phyloP scores from a whole-genome alignment of 2,329 filamentous ascomycete species.

The Hysterium pulicare region DNA sequence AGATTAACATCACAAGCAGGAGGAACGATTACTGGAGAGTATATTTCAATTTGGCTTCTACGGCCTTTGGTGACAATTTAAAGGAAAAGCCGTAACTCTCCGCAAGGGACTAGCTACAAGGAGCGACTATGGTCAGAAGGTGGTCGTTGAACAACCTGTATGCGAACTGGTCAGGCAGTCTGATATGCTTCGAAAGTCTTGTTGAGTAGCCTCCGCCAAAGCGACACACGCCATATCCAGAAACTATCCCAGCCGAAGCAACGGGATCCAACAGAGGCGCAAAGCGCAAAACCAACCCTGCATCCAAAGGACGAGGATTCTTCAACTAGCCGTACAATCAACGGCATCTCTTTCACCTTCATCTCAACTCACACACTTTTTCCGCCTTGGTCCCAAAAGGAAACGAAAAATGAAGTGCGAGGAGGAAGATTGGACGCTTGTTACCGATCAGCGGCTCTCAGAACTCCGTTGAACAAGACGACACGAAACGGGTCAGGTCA shows the following conservation, averaged over 20 bases:
- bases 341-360: conserved; percentile 36
- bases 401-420: conserved; percentile 13
- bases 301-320: conserved; percentile 39
- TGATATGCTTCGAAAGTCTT: not conserved
- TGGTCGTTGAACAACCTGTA: not conserved
- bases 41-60: conserved; percentile 21
- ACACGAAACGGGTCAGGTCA: conserved; percentile 10
- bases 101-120: conserved; percentile 9
- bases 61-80: conserved; percentile 19
- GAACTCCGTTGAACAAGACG: conserved; percentile 13
- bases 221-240: not conserved
- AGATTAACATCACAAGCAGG: no score
- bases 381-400: conserved; percentile 15
- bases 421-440: conserved; percentile 40
- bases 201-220: not conserved
- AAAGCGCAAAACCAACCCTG: conserved; percentile 37
- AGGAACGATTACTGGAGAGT: no score
- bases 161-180: not conserved
- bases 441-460: conserved; percentile 39
- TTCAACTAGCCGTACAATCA: conserved; percentile 27
- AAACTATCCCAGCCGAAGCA: conserved; percentile 12
- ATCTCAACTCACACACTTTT: conserved; percentile 18
- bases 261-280: conserved; percentile 32
- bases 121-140: conserved; percentile 8
- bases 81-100: conserved; percentile 9